Evolutionary conservation across 768 basidiomycete species (phyloP), one percentile per base, ranked within the genome.

Genomic region (Crucibulum laeve): DNA sequence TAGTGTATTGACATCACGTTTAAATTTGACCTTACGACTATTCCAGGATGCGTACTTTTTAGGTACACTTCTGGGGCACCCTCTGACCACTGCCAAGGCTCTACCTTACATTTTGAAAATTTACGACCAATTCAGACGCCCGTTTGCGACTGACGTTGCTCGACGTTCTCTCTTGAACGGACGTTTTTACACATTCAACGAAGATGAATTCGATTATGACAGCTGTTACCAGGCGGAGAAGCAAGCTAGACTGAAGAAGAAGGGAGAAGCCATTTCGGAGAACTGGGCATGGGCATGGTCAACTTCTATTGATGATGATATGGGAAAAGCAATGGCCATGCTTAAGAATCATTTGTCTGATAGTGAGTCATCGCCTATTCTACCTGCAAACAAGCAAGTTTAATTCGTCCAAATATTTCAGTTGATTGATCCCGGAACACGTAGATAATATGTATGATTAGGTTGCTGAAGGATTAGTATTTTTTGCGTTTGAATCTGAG

Each of bases 41-140:
- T 40, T 22, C 5, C 69, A 84, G 70, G 73, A 71, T 45, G 70
- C 67, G 3, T 69, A 63, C 46, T 54, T 69, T 24, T 63, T 71
- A 6, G 60, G 66, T 14, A 57, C 58, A 1, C 54, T 69, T 25
- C 60, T 74, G 25, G 68, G 69, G 4, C 70, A 79, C 42, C 57
- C 53, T 5, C 28, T 46, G 4, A 66, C 62, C 28, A 60, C 56
- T 25, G 55, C 57, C 4, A 50, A 36, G 18, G 18, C 35, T 19
- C 35, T 36, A 8, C 8, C 11, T 8, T 18, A 17, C 17, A 17
- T 18, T 10, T 19, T 68, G 15, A 52, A 42, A 6, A 53, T 64
- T 19, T 68, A 65, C 33, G 62, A 68, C 44, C 44, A 54, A 11
- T 18, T 69, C 7, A 55, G 68, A 18, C 59, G 67, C 10, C 66